These are phyloP conservation scores for Gossypium ekmanianum DNA, from an alignment of 345 rosid species.

Conservation along the genomic window DNA sequence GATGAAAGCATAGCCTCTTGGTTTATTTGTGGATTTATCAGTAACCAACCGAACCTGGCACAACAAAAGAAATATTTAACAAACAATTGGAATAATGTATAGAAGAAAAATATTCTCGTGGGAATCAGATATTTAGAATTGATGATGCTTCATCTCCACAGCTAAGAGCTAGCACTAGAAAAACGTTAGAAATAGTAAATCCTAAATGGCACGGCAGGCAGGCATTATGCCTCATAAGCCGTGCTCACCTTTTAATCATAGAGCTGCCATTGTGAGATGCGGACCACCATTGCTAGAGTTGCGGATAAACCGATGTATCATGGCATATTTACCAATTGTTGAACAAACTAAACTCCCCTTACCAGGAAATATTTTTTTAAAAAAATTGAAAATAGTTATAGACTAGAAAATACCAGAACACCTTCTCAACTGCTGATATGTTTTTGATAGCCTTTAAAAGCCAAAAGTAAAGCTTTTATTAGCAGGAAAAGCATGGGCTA, in stretches of 20 bases:
- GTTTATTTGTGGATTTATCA: slow-evolving; percentile 71
- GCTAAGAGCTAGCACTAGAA: slow-evolving; percentile 31
- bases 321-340: slow-evolving; percentile 66
- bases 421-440: slow-evolving; percentile 73
- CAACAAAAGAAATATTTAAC: slow-evolving; percentile 34
- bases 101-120: slow-evolving; percentile 8
- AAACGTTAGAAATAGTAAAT: slow-evolving; percentile 25
- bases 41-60: slow-evolving; percentile 75
- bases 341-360: slow-evolving; percentile 82
- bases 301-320: slow-evolving; percentile 76
- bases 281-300: slow-evolving; percentile 92
- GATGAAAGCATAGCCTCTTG: slow-evolving; percentile 94
- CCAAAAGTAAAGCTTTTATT: slow-evolving; percentile 57
- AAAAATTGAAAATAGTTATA: slow-evolving; percentile 32
- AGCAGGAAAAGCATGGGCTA: slow-evolving; percentile 46
- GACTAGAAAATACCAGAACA: slow-evolving; percentile 64
- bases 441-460: slow-evolving; percentile 70
- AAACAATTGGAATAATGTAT: slow-evolving; percentile 13
- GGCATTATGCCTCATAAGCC: slow-evolving; percentile 77
- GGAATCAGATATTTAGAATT: slow-evolving; percentile 12
- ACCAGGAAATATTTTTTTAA: slow-evolving; percentile 76
- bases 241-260: slow-evolving; percentile 93
- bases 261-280: slow-evolving; percentile 79
- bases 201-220: slow-evolving; percentile 87
- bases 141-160: slow-evolving; percentile 18